Conservation (phyloP, 2,329 filamentous ascomycete genomes). For the Albifimbria verrucaria region DNA sequence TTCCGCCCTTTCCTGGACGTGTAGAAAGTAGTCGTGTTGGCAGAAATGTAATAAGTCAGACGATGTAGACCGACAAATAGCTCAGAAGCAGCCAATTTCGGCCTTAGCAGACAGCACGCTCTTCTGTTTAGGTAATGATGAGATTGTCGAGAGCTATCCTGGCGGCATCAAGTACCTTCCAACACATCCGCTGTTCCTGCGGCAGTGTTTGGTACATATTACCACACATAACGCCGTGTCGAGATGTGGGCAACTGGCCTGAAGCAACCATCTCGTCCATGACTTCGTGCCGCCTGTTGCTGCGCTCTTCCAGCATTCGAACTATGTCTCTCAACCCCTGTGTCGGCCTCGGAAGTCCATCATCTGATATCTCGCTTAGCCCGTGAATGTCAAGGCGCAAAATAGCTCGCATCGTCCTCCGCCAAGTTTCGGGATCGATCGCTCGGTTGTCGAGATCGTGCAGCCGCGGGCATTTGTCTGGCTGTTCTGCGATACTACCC, state of each 20-base stretch:
- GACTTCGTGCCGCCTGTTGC: conserved; percentile 43
- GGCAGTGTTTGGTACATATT: conserved; percentile 22
- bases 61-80: too few relatives aligned
- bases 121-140: conserved; percentile 42
- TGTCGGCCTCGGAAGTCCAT: conserved; percentile 14
- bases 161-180: conserved; percentile 52
- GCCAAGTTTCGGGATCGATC: conserved; percentile 53
- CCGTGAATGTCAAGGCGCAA: conserved; percentile 58
- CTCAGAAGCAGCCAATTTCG: too few relatives aligned
- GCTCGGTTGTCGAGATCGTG: conserved; percentile 36
- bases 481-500: conserved; percentile 28
- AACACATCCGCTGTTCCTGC: conserved; percentile 38
- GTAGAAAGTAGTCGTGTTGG: too few relatives aligned
- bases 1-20: too few relatives aligned
- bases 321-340: conserved; percentile 55
- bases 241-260: conserved; percentile 26
- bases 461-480: conserved; percentile 21
- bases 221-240: conserved; percentile 20
- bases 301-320: conserved; percentile 48
- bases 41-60: too few relatives aligned
- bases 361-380: conserved; percentile 22
- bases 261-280: conserved; percentile 43
- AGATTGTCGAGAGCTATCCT: conserved; percentile 51
- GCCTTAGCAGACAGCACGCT: background rate
- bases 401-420: conserved; percentile 49